Conservation (phyloP, 306 rosid genomes). For the Begonia peltatifolia region DNA sequence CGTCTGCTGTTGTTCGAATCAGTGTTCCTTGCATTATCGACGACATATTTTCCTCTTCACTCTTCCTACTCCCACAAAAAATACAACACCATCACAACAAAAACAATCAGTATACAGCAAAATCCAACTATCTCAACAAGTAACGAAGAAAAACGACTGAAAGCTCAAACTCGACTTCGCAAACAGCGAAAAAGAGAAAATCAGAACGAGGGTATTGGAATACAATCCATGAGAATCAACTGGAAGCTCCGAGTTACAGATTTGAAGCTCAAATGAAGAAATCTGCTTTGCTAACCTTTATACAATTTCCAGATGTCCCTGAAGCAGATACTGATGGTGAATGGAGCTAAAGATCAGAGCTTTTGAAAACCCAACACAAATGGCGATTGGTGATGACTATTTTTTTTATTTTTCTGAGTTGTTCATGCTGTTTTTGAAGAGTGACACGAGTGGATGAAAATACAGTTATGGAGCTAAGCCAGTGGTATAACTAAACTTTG, state of each 20-base stretch:
- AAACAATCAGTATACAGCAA: constrained; percentile 2
- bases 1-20: constrained; percentile 26
- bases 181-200: neutral
- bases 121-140: neutral
- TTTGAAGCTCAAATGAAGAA: neutral
- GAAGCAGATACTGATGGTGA: constrained; percentile 4
- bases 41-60: constrained; percentile 22
- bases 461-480: constrained; percentile 20
- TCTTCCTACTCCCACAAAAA: neutral
- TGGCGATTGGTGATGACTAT: neutral
- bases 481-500: constrained; percentile 20
- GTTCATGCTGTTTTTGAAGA: constrained; percentile 17
- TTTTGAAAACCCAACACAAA: neutral
- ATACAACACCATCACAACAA: neutral
- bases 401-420: neutral
- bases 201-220: neutral
- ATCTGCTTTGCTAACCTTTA: no score
- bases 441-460: constrained; percentile 70
- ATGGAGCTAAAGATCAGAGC: constrained; percentile 9
- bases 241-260: neutral
- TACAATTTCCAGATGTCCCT: neutral
- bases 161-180: no score
- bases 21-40: constrained; percentile 51
- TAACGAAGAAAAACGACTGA: no score
- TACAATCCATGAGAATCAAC: neutral